Evolutionary conservation across 768 basidiomycete genomes (phyloP).

Genomic region (Termitomyces heimii): DNA sequence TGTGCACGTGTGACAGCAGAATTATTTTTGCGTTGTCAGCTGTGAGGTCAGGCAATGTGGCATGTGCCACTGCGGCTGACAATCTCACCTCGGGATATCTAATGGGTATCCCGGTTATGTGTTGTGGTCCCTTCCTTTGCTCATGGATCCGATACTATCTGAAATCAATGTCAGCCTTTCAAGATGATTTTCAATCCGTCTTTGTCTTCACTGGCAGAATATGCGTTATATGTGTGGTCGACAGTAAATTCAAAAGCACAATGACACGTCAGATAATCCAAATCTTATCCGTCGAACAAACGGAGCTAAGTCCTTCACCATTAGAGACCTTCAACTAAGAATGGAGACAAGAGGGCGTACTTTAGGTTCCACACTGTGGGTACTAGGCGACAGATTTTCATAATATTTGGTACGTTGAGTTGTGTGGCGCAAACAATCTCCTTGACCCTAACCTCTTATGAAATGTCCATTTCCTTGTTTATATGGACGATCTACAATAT

Average conservation of each 20-base stretch:
- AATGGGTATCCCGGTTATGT: too few relatives aligned
- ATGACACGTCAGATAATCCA: not conserved
- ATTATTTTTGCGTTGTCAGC: not conserved
- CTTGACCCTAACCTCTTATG: not conserved
- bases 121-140: not conserved
- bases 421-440: not conserved
- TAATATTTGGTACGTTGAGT: not conserved
- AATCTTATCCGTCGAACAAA: not conserved
- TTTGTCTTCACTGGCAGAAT: not conserved
- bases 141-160: not conserved
- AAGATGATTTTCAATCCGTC: not conserved
- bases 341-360: not conserved
- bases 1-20: not conserved
- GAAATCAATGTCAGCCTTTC: not conserved
- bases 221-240: not conserved
- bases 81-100: not conserved
- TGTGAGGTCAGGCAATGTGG: not conserved
- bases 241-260: not conserved
- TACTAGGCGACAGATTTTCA: not conserved
- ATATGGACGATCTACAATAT: constrained; percentile 1
- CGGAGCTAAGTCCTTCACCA: not conserved
- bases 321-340: not conserved
- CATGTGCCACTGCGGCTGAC: not conserved
- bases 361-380: not conserved
- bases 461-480: not conserved